Base-by-base conservation (phyloP, 176 grass and related monocot genomes). In the Neostapfia colusana region DNA sequence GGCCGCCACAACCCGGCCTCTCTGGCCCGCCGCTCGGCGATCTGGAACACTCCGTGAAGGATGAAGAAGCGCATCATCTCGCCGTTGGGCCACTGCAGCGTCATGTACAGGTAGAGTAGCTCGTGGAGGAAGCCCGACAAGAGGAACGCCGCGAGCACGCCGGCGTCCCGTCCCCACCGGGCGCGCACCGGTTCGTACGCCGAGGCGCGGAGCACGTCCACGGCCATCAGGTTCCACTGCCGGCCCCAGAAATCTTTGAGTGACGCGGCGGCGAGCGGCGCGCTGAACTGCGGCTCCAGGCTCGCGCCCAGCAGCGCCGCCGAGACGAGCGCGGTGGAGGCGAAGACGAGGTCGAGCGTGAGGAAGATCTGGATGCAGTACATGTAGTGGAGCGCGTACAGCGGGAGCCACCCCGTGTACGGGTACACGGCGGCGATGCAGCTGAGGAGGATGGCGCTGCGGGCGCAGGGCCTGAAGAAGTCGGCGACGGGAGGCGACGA, bases 201-300 rank as follows among this genome's bases (percentile, higher is more conserved):
- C 42, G 86, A 84, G 20, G 50, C 76, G 11, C 92, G 83, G 27
- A 95, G 92, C 63, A 89, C 83, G 77, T 91, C 92, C 17, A 88
- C 86, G 64, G 87, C 92, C 89, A 95, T 85, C 13, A 91, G 61
- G 70, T 95, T 95, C 92, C 92, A 95, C 63, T 88, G 86, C 67
- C 86, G 81, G 21, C 92, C 89, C 92, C 92, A 95, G 68, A 91
- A 91, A 23, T 77, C 84, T 16, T 4, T 41, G 0, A 95, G 28
- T 12, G 92, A 95, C 8, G 42, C 23, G n/a, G 72, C 74, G 6
- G 79, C 76, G 18, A 89, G 88, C 27, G 92, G 92, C 66, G 81
- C 58, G 57, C 83, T 81, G 92, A 95, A 91, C 48, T 85, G 92
- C 34, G 70, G 66, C 64, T 95, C 92, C 61, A 95, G 41, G 69